Percentiles rank a stretch among this genome's conserved stretches.
Evolutionary conservation across 1,284 basidiomycete genomes (phyloP).

Genomic region (Cerioporus squamosus): DNA sequence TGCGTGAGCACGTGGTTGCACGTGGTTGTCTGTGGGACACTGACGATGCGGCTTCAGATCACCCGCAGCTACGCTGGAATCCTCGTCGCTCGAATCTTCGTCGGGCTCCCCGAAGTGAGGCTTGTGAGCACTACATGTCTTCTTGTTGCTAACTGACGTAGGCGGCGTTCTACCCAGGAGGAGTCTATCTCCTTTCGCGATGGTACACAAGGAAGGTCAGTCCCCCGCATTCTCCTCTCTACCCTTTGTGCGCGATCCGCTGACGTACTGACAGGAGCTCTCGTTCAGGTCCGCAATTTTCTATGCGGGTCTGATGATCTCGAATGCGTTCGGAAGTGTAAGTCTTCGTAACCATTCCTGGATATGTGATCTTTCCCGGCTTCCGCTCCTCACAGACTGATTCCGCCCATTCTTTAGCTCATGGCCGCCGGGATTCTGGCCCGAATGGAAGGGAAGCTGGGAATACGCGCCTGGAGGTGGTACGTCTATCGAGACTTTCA

Average conservation of each 20-base stretch:
- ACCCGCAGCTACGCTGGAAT: conserved; percentile 61
- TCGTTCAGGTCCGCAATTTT: conserved; percentile 73
- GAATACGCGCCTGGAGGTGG: conserved; percentile 79
- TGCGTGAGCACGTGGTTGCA: conserved; percentile 6
- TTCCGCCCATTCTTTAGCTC: conserved; percentile 43
- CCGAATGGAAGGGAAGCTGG: conserved; percentile 68
- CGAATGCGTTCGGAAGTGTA: conserved; percentile 77
- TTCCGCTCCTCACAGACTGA: too few species aligned
- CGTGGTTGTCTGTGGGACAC: too few species aligned
- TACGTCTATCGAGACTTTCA: not conserved
- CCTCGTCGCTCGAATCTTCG: conserved; percentile 60
- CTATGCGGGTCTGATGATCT: conserved; percentile 72
- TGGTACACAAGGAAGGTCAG: conserved; percentile 69
- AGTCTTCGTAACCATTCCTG: conserved; percentile 30
- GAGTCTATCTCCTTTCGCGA: conserved; percentile 62
- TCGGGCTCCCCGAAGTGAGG: conserved; percentile 62
- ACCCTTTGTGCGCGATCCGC: too few species aligned
- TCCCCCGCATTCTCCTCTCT: not conserved
- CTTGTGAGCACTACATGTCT: too few species aligned
- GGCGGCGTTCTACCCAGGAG: conserved; percentile 70
- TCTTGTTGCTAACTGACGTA: conserved; percentile 17
- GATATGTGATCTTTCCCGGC: too few species aligned
- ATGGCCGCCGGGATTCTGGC: conserved; percentile 77
- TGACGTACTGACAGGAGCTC: conserved; percentile 50
- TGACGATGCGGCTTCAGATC: conserved; percentile 40